These are phyloP conservation scores for Starmerella apis DNA, from an alignment of 805 yeast genomes.

Conservation along the genomic window DNA sequence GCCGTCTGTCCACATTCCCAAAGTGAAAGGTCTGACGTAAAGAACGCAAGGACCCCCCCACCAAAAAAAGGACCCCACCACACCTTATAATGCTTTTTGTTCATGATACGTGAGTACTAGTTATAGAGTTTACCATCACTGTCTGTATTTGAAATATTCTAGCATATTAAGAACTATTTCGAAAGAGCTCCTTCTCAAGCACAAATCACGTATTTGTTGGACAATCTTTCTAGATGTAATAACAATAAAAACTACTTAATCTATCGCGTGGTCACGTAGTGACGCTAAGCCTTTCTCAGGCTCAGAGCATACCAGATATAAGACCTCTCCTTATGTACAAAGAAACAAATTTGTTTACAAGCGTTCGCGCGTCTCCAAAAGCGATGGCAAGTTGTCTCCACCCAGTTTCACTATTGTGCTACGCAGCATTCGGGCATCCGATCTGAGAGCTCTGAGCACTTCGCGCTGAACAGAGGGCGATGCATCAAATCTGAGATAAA, in stretches of 20 bases:
- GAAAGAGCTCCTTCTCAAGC: no score
- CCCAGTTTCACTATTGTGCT: constrained; percentile 51
- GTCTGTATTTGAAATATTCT: no score
- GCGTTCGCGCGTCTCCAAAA: constrained; percentile 16
- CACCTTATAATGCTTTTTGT: no score
- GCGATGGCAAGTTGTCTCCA: constrained; percentile 25
- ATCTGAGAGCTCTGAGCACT: constrained; percentile 63
- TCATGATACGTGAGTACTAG: no score
- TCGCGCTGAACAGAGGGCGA: constrained; percentile 80
- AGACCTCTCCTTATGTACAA: background rate
- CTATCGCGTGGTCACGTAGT: no score
- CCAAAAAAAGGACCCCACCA: background rate
- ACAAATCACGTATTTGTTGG: no score
- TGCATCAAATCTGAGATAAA: constrained; percentile 75
- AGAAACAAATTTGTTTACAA: background rate
- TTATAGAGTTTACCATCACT: no score
- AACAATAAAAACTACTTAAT: no score
- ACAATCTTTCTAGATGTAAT: no score
- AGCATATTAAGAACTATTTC: no score
- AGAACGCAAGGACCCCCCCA: no score
- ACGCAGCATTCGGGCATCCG: constrained; percentile 86
- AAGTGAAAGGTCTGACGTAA: background rate
- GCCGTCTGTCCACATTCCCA: constrained; percentile 30
- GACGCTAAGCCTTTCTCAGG: no score
- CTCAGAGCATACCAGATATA: background rate